Evolutionary conservation across 2,329 filamentous ascomycete genomes (phyloP).

Genomic region (Ceratocystis lukuohia): DNA sequence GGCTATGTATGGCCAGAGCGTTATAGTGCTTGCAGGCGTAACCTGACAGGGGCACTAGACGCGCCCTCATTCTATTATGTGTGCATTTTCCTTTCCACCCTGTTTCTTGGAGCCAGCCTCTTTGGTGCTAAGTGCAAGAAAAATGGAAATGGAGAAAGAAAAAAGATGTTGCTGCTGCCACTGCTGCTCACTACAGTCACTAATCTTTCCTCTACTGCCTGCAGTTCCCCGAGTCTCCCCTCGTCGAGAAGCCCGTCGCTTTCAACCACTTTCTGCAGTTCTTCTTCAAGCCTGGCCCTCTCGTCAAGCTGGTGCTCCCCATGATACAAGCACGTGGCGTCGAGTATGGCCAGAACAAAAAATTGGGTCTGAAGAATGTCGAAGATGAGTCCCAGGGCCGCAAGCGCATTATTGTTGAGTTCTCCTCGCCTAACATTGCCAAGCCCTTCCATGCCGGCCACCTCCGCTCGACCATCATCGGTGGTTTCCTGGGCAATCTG

Average conservation of each 20-base stretch:
- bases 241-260: conserved; percentile 57
- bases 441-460: conserved; percentile 75
- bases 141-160: too few species aligned
- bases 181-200: background rate
- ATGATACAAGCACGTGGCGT: conserved; percentile 49
- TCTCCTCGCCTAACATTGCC: conserved; percentile 75
- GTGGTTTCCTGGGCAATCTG: conserved; percentile 60
- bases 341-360: conserved; percentile 49
- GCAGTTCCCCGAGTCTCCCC: conserved; percentile 59
- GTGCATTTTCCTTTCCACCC: background rate
- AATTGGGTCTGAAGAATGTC: conserved; percentile 47
- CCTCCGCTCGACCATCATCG: conserved; percentile 65
- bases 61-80: background rate
- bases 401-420: conserved; percentile 64
- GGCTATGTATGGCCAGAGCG: background rate
- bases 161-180: too few species aligned
- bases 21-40: conserved; percentile 1
- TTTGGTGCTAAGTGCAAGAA: too few species aligned
- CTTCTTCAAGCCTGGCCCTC: conserved; percentile 59
- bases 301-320: conserved; percentile 54
- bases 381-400: conserved; percentile 44
- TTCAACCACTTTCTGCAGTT: conserved; percentile 62
- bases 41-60: background rate
- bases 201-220: background rate
- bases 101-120: background rate